A percentile compares a stretch with the other conserved stretches of the same genome.
Conservation (phyloP, 805 yeast species). For the Candida xiaguanensis region DNA sequence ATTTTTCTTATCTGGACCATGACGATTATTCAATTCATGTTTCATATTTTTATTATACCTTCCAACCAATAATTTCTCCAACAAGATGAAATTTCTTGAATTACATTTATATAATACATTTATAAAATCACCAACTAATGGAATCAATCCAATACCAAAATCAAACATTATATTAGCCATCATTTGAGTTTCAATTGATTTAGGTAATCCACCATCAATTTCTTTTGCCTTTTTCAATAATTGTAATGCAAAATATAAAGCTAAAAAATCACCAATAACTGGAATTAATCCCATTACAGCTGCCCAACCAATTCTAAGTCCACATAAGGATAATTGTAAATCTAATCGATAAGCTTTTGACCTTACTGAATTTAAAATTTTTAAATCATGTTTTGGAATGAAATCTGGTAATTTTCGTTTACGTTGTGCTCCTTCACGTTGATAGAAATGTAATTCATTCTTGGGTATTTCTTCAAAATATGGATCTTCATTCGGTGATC, state of each 20-base stretch:
- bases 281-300: slow-evolving; percentile 40
- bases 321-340: slow-evolving; percentile 37
- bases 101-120: slow-evolving; percentile 74
- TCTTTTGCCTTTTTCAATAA: slow-evolving; percentile 27
- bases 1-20: background rate
- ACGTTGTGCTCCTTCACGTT: slow-evolving; percentile 36
- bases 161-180: slow-evolving; percentile 37
- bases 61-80: slow-evolving; percentile 34
- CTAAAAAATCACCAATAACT: slow-evolving; percentile 37
- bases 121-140: slow-evolving; percentile 70
- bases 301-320: slow-evolving; percentile 40
- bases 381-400: slow-evolving; percentile 30
- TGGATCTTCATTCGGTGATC: slow-evolving; percentile 30
- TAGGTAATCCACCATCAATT: slow-evolving; percentile 38
- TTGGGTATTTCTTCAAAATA: slow-evolving; percentile 40
- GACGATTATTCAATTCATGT: background rate
- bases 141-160: slow-evolving; percentile 48
- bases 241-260: slow-evolving; percentile 26
- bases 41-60: slow-evolving; percentile 16
- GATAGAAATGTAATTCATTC: slow-evolving; percentile 39
- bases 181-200: slow-evolving; percentile 27
- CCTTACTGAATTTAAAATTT: slow-evolving; percentile 33
- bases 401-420: slow-evolving; percentile 35
- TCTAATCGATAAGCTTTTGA: slow-evolving; percentile 37
- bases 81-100: slow-evolving; percentile 63